phyloP scores from a whole-genome alignment of 2,329 filamentous ascomycete species.

The Bipolaris victoriae region DNA sequence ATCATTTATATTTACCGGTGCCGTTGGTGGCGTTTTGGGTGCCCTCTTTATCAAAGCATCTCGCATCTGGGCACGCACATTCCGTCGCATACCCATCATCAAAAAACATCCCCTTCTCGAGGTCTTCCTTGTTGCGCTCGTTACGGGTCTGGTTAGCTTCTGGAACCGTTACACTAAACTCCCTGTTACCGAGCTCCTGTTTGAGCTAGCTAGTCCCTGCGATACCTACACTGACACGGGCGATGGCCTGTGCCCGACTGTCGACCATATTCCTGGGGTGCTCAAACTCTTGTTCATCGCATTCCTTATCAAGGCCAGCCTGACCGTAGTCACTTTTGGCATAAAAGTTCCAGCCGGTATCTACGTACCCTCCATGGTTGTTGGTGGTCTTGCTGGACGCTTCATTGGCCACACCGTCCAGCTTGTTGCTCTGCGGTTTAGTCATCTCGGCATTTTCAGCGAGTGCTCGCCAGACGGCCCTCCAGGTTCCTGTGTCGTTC shows the following conservation, averaged over 20 bases:
- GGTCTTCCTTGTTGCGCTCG: slow-evolving; percentile 82
- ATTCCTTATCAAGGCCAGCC: slow-evolving; percentile 85
- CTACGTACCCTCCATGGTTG: slow-evolving; percentile 98
- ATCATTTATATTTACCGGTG: slow-evolving; percentile 83
- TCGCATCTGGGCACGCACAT: slow-evolving; percentile 84
- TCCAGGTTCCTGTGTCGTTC: slow-evolving; percentile 85
- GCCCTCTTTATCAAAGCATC: slow-evolving; percentile 97
- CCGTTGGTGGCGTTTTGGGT: slow-evolving; percentile 82
- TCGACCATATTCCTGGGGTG: slow-evolving; percentile 79
- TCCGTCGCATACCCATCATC: slow-evolving; percentile 79
- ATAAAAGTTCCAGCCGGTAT: slow-evolving; percentile 97
- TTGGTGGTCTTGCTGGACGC: slow-evolving; percentile 88
- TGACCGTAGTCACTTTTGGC: slow-evolving; percentile 91
- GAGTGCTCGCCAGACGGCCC: slow-evolving; percentile 70
- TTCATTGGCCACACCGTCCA: slow-evolving; percentile 87
- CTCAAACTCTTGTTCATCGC: slow-evolving; percentile 74
- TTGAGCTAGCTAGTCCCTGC: slow-evolving; percentile 90
- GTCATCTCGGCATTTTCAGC: slow-evolving; percentile 74
- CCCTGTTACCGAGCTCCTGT: slow-evolving; percentile 86
- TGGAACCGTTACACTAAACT: slow-evolving; percentile 93
- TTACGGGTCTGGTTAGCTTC: slow-evolving; percentile 85
- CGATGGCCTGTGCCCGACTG: slow-evolving; percentile 79
- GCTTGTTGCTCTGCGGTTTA: slow-evolving; percentile 76
- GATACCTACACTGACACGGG: slow-evolving; percentile 68
- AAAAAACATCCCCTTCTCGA: slow-evolving; percentile 86